phyloP scores from a whole-genome alignment of 2,329 filamentous ascomycete genomes.

The Trichoderma sp. region DNA sequence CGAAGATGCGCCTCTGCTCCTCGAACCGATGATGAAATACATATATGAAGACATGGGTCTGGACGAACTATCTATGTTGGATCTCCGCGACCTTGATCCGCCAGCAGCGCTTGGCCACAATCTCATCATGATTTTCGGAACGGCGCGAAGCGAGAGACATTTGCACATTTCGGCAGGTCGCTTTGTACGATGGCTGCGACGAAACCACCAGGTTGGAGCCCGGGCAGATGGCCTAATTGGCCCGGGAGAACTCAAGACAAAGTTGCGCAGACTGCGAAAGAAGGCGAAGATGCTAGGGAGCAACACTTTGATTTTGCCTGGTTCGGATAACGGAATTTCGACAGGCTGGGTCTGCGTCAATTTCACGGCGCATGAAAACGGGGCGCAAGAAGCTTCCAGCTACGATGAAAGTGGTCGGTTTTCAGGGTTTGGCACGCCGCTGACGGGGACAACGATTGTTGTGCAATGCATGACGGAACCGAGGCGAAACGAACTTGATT shows the following conservation, averaged over 20 bases:
- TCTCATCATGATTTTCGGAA: constrained; percentile 88
- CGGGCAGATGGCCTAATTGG: constrained; percentile 85
- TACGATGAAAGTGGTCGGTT: constrained; percentile 54
- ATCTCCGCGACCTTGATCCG: constrained; percentile 80
- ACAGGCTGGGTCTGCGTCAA: constrained; percentile 98
- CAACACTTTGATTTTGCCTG: constrained; percentile 60
- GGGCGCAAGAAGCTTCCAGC: constrained; percentile 43
- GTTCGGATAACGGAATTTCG: constrained; percentile 77
- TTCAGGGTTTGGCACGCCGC: constrained; percentile 69
- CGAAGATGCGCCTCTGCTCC: constrained; percentile 64
- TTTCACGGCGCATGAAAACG: constrained; percentile 65
- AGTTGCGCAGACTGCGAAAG: constrained; percentile 74
- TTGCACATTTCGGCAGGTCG: constrained; percentile 86
- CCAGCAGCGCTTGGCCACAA: constrained; percentile 84
- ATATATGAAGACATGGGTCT: constrained; percentile 82
- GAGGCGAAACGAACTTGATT: constrained; percentile 49
- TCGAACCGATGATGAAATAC: constrained; percentile 71
- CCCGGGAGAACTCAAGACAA: constrained; percentile 85
- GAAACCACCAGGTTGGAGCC: constrained; percentile 67
- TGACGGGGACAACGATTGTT: constrained; percentile 51
- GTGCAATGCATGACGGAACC: constrained; percentile 57
- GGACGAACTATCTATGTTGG: constrained; percentile 74
- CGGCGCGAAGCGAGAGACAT: constrained; percentile 88
- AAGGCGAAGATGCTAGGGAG: constrained; percentile 77
- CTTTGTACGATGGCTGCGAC: constrained; percentile 81